phyloP scores from a whole-genome alignment of 2,329 filamentous ascomycete genomes.

The Colletotrichum spinosum region DNA sequence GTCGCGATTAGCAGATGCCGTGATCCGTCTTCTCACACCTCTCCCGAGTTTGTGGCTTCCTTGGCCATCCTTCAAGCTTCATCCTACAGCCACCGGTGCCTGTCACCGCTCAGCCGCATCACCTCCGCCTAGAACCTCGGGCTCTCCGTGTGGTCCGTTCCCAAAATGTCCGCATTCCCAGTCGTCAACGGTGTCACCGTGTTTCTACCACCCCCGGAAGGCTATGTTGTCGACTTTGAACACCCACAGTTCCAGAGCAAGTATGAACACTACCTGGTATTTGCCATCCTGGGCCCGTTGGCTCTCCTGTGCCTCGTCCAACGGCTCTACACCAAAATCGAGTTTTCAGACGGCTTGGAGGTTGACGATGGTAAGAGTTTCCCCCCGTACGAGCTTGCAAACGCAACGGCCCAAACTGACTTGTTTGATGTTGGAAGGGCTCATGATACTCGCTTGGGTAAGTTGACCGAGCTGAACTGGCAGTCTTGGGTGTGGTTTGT shows the following conservation, averaged over 20 bases:
- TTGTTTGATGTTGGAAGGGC: not conserved
- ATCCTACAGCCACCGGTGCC: not conserved
- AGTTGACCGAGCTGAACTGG: not conserved
- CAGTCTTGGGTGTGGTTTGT: not conserved
- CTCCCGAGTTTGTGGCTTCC: not conserved
- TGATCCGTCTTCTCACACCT: too few relatives aligned
- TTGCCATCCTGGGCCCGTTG: slow-evolving; percentile 42
- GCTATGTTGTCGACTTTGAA: slow-evolving; percentile 49
- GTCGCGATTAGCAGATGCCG: too few relatives aligned
- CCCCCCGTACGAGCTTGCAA: not conserved
- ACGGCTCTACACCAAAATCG: slow-evolving; percentile 42
- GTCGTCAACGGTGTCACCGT: slow-evolving; percentile 42
- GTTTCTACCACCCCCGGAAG: slow-evolving; percentile 43
- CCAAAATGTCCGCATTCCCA: slow-evolving; percentile 35
- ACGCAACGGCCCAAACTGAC: not conserved
- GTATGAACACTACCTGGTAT: slow-evolving; percentile 42
- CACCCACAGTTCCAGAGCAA: slow-evolving; percentile 44
- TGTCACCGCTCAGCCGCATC: not conserved
- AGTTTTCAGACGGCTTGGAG: slow-evolving; percentile 33
- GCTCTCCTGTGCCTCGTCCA: slow-evolving; percentile 43
- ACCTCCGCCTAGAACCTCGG: not conserved
- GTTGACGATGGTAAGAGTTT: slow-evolving; percentile 37
- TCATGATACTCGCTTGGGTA: slow-evolving; percentile 17
- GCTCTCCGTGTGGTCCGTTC: not conserved
- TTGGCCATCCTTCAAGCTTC: not conserved